A percentile compares a stretch with the other conserved stretches of the same genome.
phyloP scores from a whole-genome alignment of 768 basidiomycete genomes.

The Tricholoma matsutake region DNA sequence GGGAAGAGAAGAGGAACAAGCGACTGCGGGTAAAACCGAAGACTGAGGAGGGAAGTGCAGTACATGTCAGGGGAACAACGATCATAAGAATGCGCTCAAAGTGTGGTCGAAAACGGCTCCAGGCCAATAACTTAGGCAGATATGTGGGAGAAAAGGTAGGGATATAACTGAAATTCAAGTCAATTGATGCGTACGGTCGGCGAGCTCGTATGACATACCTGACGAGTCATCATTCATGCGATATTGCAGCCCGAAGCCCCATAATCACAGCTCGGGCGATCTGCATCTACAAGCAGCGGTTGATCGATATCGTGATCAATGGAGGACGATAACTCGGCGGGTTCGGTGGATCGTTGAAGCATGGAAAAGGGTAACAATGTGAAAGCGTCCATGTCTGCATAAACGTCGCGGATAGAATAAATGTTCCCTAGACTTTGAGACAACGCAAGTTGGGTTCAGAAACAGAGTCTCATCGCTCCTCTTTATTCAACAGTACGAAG shows the following conservation, averaged over 20 bases:
- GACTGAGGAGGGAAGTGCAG: neutral
- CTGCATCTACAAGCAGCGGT: neutral
- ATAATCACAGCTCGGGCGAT: constrained; percentile 5
- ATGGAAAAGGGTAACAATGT: neutral
- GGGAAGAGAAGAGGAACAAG: too few species aligned
- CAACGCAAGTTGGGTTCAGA: too few species aligned
- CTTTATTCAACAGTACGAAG: too few species aligned
- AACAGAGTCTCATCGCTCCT: too few species aligned
- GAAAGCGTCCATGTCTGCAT: constrained; percentile 6
- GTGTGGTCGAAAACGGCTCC: neutral
- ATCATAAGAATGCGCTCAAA: neutral
- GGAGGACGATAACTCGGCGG: neutral
- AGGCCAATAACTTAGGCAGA: neutral
- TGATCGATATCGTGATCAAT: neutral
- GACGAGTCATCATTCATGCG: neutral
- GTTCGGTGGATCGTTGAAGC: neutral
- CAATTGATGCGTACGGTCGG: neutral
- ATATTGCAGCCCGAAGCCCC: constrained; percentile 5
- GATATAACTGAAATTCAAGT: neutral
- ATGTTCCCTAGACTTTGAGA: too few species aligned
- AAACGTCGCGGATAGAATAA: too few species aligned
- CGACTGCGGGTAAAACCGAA: neutral
- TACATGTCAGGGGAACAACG: neutral
- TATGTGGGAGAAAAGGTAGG: neutral
- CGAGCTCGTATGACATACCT: neutral